phyloP scores from a whole-genome alignment of 352 stramenopile genomes.

The Phytophthora constricta region DNA sequence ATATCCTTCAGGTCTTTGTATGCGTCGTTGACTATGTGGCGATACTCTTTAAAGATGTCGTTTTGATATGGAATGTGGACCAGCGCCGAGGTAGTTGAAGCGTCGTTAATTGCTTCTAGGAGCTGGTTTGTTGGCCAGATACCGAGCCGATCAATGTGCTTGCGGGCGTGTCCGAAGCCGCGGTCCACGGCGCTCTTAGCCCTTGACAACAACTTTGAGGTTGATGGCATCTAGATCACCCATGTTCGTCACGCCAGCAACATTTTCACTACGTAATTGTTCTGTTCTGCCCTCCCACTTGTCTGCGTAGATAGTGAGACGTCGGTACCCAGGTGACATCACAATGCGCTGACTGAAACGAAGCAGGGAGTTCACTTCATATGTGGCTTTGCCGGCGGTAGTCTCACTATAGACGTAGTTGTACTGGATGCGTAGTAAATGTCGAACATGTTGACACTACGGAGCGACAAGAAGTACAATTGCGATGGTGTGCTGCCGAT shows the following conservation, averaged over 20 bases:
- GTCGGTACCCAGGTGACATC: not conserved
- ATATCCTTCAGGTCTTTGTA: slow-evolving; percentile 13
- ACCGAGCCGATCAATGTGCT: slow-evolving; percentile 10
- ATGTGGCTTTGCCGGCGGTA: not conserved
- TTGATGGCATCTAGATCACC: not conserved
- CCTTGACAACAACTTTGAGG: slow-evolving; percentile 34
- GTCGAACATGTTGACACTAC: slow-evolving; percentile 15
- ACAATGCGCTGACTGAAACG: slow-evolving; percentile 14
- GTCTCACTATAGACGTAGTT: slow-evolving; percentile 19
- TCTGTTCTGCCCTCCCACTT: slow-evolving; percentile 25
- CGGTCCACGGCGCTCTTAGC: slow-evolving; percentile 23
- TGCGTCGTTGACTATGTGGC: not conserved
- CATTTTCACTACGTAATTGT: slow-evolving; percentile 25
- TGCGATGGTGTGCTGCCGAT: slow-evolving; percentile 6
- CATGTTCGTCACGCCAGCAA: slow-evolving; percentile 6
- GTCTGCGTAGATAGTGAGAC: slow-evolving; percentile 17
- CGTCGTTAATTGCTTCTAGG: slow-evolving; percentile 5
- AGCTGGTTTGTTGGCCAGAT: slow-evolving; percentile 19
- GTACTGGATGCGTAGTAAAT: slow-evolving; percentile 13
- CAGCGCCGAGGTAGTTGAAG: not conserved
- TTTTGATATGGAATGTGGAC: not conserved
- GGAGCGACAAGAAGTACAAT: slow-evolving; percentile 28
- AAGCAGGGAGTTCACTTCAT: slow-evolving; percentile 15
- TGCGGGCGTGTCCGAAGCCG: slow-evolving; percentile 23
- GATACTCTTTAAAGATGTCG: slow-evolving; percentile 10